Evolutionary conservation across 148 eudicot genomes (phyloP).

Genomic region (Arbutus unedo): DNA sequence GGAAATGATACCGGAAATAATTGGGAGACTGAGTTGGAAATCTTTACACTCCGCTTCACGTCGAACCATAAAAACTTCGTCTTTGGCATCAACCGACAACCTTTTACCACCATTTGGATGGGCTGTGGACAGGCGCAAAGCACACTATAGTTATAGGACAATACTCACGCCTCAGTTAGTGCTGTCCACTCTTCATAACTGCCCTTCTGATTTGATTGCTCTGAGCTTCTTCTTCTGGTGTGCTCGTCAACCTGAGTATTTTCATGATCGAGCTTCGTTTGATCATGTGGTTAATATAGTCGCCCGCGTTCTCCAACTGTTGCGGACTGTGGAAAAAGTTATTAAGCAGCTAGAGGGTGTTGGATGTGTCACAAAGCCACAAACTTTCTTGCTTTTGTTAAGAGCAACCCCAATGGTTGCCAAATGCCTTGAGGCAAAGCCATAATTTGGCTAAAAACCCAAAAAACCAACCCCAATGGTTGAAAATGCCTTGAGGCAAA

Average conservation of each 20-base stretch:
- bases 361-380: slow-evolving; percentile 42
- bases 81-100: slow-evolving; percentile 1
- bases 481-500: no score
- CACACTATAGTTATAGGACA: not conserved
- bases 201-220: slow-evolving; percentile 47
- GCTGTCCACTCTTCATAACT: slow-evolving; percentile 35
- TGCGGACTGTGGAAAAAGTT: slow-evolving; percentile 23
- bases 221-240: slow-evolving; percentile 54
- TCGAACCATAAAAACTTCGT: not conserved
- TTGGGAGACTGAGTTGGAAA: slow-evolving; percentile 12
- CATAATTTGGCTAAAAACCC: no score
- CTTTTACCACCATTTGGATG: not conserved
- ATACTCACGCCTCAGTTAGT: slow-evolving; percentile 31
- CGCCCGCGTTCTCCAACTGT: slow-evolving; percentile 24
- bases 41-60: not conserved
- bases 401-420: no score
- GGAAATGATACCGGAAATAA: slow-evolving; percentile 10
- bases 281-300: slow-evolving; percentile 34
- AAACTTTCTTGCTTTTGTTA: slow-evolving; percentile 41
- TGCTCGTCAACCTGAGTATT: slow-evolving; percentile 47
- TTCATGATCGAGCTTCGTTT: slow-evolving; percentile 36
- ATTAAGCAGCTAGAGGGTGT: slow-evolving; percentile 27
- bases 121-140: not conserved
- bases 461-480: no score
- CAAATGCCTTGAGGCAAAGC: no score